A percentile compares a stretch with the other conserved stretches of the same genome.
phyloP scores from a whole-genome alignment of 768 basidiomycete genomes.

The Xerocomus spinulosus region DNA sequence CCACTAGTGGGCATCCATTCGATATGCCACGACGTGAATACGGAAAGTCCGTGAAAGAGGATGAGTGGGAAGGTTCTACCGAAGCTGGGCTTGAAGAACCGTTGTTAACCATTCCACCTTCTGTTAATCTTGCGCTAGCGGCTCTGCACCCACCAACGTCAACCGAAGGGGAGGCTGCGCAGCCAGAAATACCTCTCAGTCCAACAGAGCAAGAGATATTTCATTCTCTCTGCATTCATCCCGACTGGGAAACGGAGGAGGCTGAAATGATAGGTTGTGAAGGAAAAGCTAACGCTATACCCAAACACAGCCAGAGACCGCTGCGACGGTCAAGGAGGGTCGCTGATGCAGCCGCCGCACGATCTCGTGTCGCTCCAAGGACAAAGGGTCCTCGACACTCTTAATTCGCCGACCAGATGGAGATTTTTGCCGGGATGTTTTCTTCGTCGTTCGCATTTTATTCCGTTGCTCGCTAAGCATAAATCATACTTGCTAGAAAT shows the following conservation, averaged over 20 bases:
- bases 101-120: constrained; percentile 20
- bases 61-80: constrained; percentile 17
- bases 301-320: constrained; percentile 8
- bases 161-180: constrained; percentile 6
- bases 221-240: constrained; percentile 54
- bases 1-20: not conserved
- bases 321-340: constrained; percentile 59
- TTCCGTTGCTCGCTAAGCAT: constrained; percentile 5
- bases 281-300: constrained; percentile 6
- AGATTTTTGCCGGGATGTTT: constrained; percentile 1
- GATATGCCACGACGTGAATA: constrained; percentile 3
- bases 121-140: constrained; percentile 30
- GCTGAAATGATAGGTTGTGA: constrained; percentile 5
- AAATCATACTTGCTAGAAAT: constrained; percentile 14
- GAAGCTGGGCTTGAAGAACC: constrained; percentile 22
- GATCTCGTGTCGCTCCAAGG: constrained; percentile 39
- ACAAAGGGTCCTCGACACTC: constrained; percentile 25
- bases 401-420: constrained; percentile 10
- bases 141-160: constrained; percentile 21
- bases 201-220: constrained; percentile 71
- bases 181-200: constrained; percentile 48
- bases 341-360: constrained; percentile 51
- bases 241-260: constrained; percentile 48
- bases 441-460: constrained; percentile 5
- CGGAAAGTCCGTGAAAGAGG: constrained; percentile 6